Conservation (phyloP, 305 asterid species). For the Solanum aculeatissimum region DNA sequence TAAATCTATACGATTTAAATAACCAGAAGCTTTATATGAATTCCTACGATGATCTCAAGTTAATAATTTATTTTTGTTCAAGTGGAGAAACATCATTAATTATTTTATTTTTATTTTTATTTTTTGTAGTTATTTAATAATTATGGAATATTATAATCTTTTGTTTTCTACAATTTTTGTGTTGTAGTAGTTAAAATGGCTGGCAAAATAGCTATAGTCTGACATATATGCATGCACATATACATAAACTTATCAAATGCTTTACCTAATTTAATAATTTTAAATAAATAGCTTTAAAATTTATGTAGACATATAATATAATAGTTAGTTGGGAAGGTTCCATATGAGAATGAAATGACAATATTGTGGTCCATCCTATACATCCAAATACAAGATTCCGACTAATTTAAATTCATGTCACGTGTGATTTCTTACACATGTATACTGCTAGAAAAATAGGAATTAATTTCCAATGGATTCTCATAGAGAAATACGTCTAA, state of each 20-base stretch:
- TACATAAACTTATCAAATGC: not conserved
- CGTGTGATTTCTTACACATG: not conserved
- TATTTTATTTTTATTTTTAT: not conserved
- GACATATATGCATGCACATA: conserved; percentile 6
- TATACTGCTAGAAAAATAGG: not conserved
- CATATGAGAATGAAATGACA: conserved; percentile 18
- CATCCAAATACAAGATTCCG: not conserved
- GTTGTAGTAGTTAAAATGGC: conserved; percentile 4
- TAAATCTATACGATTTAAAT: not conserved
- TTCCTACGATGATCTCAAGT: not conserved
- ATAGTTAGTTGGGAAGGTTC: conserved; percentile 9
- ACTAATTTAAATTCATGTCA: not conserved
- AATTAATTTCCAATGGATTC: not conserved
- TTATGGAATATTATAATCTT: not conserved
- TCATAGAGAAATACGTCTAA: not conserved
- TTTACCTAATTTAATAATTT: conserved; percentile 10
- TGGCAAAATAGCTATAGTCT: not conserved
- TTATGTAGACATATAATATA: not conserved
- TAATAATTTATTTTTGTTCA: no score
- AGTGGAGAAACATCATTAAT: not conserved
- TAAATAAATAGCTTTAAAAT: conserved; percentile 7
- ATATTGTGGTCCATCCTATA: conserved; percentile 36
- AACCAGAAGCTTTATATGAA: not conserved
- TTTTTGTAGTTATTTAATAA: not conserved
- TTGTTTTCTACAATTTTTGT: not conserved